phyloP scores from a whole-genome alignment of 179 eudicot species.

The Nepenthes alata region DNA sequence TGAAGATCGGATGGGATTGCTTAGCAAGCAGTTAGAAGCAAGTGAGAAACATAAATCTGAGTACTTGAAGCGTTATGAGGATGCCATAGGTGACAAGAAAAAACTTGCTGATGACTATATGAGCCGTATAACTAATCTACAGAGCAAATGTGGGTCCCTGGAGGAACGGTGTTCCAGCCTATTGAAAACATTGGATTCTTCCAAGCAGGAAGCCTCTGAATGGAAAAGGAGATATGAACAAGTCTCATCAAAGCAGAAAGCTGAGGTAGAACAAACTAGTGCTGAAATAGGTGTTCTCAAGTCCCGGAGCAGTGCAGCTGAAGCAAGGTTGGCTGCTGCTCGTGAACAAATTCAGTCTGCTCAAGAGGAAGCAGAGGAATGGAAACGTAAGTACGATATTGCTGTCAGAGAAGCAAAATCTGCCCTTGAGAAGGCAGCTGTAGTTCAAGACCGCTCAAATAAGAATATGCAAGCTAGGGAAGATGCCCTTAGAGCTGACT shows the following conservation, averaged over 20 bases:
- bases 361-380: constrained; percentile 90
- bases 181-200: constrained; percentile 49
- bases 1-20: constrained; percentile 68
- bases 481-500: constrained; percentile 73
- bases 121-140: too few species aligned
- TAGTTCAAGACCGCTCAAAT: constrained; percentile 68
- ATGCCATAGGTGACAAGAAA: constrained; percentile 24
- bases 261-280: constrained; percentile 61
- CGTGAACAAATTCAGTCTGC: constrained; percentile 83
- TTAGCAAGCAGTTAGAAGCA: constrained; percentile 81
- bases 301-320: constrained; percentile 82
- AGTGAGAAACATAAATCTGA: constrained; percentile 81
- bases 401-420: constrained; percentile 83
- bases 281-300: constrained; percentile 66
- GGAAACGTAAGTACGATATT: constrained; percentile 82
- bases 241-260: constrained; percentile 49
- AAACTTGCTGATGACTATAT: too few species aligned
- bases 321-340: constrained; percentile 91
- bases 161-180: constrained; percentile 76
- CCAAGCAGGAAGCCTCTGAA: constrained; percentile 56
- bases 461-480: constrained; percentile 72
- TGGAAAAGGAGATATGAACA: constrained; percentile 84
- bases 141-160: constrained; percentile 33
- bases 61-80: constrained; percentile 81
- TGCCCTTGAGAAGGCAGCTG: constrained; percentile 90